Conservation (phyloP, 352 stramenopile genomes). For the Globisporangium paroecandrum region DNA sequence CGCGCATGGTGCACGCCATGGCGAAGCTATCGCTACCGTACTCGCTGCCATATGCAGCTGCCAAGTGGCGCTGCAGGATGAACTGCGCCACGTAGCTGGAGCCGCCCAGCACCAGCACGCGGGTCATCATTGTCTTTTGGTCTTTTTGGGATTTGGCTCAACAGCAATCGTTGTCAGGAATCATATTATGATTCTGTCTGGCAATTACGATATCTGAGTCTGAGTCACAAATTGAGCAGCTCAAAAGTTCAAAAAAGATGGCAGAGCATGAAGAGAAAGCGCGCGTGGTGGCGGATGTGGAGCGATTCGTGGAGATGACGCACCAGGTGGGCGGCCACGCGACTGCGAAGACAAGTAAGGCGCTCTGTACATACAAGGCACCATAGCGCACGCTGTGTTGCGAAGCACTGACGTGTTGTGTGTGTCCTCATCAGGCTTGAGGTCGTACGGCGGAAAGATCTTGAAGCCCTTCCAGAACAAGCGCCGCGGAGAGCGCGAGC, state of each 20-base stretch:
- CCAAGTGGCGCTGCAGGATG: conserved; percentile 27
- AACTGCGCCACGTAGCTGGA: conserved; percentile 73
- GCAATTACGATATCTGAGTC: not conserved
- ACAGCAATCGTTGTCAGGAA: not conserved
- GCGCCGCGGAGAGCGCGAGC: conserved; percentile 63
- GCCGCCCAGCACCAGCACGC: conserved; percentile 53
- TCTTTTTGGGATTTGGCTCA: not conserved
- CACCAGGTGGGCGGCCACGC: conserved; percentile 82
- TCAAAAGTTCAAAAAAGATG: conserved; percentile 12
- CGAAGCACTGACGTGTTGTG: not conserved
- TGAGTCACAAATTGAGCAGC: not conserved
- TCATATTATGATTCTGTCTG: conserved; percentile 1
- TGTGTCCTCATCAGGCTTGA: conserved; percentile 39
- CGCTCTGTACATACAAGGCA: too few species aligned
- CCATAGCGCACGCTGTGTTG: not conserved
- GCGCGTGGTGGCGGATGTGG: conserved; percentile 1
- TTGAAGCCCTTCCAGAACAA: conserved; percentile 88
- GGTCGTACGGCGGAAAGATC: conserved; percentile 58
- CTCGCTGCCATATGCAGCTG: not conserved
- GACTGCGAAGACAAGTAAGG: conserved; percentile 58
- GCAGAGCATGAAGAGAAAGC: conserved; percentile 4
- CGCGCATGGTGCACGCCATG: conserved; percentile 44
- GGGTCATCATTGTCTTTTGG: conserved; percentile 6
- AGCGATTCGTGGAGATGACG: conserved; percentile 44
- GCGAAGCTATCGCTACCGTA: not conserved